Percentiles rank a stretch among this genome's conserved stretches.
These are phyloP conservation scores for Chimonanthus praecox DNA, from an alignment of 164 flowering plant species.

Conservation along the genomic window DNA sequence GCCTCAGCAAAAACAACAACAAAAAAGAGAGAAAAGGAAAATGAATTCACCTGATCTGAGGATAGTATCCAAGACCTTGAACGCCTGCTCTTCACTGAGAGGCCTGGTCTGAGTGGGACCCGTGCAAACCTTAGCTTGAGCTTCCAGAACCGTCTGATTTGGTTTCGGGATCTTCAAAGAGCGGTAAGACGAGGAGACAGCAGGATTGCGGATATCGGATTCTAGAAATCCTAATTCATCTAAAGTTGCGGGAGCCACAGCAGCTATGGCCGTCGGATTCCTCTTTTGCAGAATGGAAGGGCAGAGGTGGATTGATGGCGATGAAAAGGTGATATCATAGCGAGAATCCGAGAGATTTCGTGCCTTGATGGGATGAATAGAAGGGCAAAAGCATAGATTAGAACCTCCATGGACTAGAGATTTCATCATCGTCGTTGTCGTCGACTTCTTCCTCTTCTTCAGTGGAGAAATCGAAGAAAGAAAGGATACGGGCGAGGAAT, in stretches of 20 bases:
- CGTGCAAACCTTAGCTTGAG: conserved; percentile 93
- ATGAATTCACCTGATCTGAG: conserved; percentile 61
- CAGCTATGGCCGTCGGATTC: conserved; percentile 18
- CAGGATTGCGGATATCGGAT: conserved; percentile 43
- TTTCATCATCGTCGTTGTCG: conserved; percentile 23
- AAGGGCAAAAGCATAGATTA: conserved; percentile 13
- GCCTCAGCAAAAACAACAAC: too few relatives aligned
- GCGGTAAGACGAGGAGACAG: conserved; percentile 67
- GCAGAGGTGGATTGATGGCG: not conserved
- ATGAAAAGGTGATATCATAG: conserved; percentile 5
- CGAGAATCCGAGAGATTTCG: conserved; percentile 1
- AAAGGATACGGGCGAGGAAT: not conserved
- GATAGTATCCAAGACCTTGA: conserved; percentile 75
- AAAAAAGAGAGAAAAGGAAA: not conserved
- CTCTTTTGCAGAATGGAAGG: conserved; percentile 9
- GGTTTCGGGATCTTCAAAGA: conserved; percentile 45
- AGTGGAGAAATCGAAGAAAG: not conserved
- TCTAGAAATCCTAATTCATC: conserved; percentile 47
- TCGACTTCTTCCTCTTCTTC: not conserved
- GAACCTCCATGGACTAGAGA: conserved; percentile 30
- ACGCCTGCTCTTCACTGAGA: conserved; percentile 78
- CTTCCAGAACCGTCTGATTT: conserved; percentile 84
- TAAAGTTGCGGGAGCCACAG: conserved; percentile 30
- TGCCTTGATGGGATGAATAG: conserved; percentile 6
- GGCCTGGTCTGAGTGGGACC: conserved; percentile 94